Base-by-base conservation (phyloP, 2,329 filamentous ascomycete species). In the Penicillium rolfsii region DNA sequence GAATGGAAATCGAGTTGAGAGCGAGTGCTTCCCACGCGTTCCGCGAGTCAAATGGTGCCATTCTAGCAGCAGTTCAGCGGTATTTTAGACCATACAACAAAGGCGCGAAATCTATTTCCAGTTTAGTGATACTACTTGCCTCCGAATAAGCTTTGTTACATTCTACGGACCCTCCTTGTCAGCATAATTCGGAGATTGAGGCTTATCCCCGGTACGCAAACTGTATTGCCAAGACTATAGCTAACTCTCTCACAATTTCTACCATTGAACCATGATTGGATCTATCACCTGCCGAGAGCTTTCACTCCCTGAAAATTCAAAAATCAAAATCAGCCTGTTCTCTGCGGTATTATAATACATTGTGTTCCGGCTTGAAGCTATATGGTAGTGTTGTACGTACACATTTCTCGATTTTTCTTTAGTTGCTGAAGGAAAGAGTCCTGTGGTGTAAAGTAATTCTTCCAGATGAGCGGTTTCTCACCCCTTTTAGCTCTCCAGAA, bases 401-500 rank as follows among this genome's bases (percentile, higher is more conserved):
- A 41, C 7, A 7, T 26, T 53, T 40, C 33, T 28, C 50, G 16
- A 5, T 26, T 53, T 14, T 16, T 40, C 35, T 38, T 36, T 14
- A 53, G 26, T 5, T 26, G 14, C 35, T 53, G 50, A 53, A 38
- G 35, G 14, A 53, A 53, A 36, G 50, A 12, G n/a, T 53, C 12
- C n/a, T 53, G 50, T 28, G 50, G 50, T 16, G 24, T 11, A 5
- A 53, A 53, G 11, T 53, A 53, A 48, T 59, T 14, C 14, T 52
- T 62, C 63, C 63, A 65, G 22, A 53, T 33, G 1, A 71, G 38
- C 1, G 66, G 63, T 22, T 46, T 62, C 45, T 80, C 77, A 2
- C 76, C 76, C 54, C 77, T 70, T 36, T 64, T 58, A 33, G 61
- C 64, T 30, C 77, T 70, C 69, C 75, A 78, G 28, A 63, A 64